A percentile compares a stretch with the other conserved stretches of the same genome.
These are phyloP conservation scores for Exophiala aquamarina DNA, from an alignment of 2,329 filamentous ascomycete species.

Conservation along the genomic window DNA sequence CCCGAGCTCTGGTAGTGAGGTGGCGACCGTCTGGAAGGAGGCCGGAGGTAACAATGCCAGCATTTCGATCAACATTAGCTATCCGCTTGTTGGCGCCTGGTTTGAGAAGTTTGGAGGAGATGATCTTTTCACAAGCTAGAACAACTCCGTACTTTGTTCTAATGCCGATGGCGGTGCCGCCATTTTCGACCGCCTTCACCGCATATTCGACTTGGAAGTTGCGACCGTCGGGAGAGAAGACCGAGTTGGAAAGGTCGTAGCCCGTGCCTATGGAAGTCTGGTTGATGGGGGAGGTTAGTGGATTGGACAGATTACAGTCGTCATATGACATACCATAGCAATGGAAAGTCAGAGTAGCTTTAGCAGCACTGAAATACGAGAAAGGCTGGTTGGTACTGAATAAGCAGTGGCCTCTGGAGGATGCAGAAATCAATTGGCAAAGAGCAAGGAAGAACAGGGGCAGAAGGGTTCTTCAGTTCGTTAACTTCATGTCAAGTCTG, in stretches of 20 bases:
- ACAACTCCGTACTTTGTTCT: slow-evolving; percentile 96
- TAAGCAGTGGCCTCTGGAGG: no score
- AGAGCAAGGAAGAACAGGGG: no score
- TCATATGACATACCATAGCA: slow-evolving; percentile 9
- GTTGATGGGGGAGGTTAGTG: slow-evolving; percentile 4
- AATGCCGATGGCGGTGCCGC: slow-evolving; percentile 93
- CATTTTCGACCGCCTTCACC: slow-evolving; percentile 97
- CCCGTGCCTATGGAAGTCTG: slow-evolving; percentile 99
- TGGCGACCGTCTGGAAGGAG: slow-evolving; percentile 93
- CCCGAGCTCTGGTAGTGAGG: slow-evolving; percentile 89
- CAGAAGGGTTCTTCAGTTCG: no score
- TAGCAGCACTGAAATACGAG: no score
- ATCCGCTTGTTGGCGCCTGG: slow-evolving; percentile 96
- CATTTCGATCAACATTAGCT: slow-evolving; percentile 87
- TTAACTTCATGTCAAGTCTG: no score
- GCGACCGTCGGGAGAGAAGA: slow-evolving; percentile 97
- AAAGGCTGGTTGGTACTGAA: no score
- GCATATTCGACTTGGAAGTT: slow-evolving; percentile 99
- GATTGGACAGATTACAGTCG: neutral
- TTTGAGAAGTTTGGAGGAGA: slow-evolving; percentile 93
- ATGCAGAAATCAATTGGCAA: no score
- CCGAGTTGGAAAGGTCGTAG: slow-evolving; percentile 98
- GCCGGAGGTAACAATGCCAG: slow-evolving; percentile 89
- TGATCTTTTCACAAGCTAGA: slow-evolving; percentile 92
- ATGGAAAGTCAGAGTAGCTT: neutral